A percentile compares a stretch with the other conserved stretches of the same genome.
Conservation (phyloP, 257 asterid genomes). For the Ocimum tenuiflorum region DNA sequence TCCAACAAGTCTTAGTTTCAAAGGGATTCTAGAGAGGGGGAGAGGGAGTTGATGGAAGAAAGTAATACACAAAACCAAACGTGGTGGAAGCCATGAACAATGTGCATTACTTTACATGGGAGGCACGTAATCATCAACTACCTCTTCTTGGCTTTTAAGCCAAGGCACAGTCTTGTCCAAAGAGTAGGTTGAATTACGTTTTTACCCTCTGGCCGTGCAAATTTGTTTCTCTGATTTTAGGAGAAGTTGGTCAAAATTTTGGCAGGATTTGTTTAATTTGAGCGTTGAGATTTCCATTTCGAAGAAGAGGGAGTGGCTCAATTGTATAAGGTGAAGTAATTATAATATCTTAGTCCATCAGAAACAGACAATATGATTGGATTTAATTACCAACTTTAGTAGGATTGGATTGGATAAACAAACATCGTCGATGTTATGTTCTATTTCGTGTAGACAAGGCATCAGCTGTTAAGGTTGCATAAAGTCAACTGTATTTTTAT, state of each 20-base stretch:
- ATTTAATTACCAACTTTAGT: not conserved
- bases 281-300: constrained; percentile 32
- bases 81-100: constrained; percentile 33
- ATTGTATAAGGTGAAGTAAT: constrained; percentile 32
- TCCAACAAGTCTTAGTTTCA: not conserved
- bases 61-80: not conserved
- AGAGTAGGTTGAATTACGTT: constrained; percentile 13
- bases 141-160: constrained; percentile 52
- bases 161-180: constrained; percentile 33
- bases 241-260: too few species aligned
- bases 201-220: constrained; percentile 12
- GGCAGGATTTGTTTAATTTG: too few species aligned
- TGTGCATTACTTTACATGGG: constrained; percentile 41
- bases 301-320: constrained; percentile 33
- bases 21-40: not conserved
- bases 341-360: constrained; percentile 11
- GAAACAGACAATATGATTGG: not conserved
- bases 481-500: constrained; percentile 2
- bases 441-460: not conserved
- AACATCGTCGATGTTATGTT: too few species aligned
- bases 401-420: not conserved
- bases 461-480: not conserved
- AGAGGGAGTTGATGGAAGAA: not conserved
- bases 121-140: constrained; percentile 49
- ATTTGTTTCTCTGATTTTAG: too few species aligned